phyloP scores from a whole-genome alignment of 805 yeast genomes.

The Nematodospora valgi region DNA sequence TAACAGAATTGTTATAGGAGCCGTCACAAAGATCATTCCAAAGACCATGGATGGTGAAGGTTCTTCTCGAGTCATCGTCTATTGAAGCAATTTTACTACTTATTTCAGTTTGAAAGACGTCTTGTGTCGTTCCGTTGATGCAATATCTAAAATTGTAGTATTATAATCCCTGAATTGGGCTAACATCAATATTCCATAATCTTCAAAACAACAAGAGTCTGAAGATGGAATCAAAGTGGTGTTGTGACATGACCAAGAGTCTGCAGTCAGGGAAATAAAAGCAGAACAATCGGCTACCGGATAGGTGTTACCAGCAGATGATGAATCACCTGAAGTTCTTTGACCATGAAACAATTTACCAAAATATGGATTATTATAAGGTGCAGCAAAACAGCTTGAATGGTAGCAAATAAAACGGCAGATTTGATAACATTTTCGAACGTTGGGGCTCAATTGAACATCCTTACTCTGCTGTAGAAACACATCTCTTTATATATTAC shows the following conservation, averaged over 20 bases:
- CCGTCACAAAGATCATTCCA: slow-evolving; percentile 45
- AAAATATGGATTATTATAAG: slow-evolving; percentile 8
- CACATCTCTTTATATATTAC: too few species aligned
- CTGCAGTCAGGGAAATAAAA: slow-evolving; percentile 1
- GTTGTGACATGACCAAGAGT: slow-evolving; percentile 12
- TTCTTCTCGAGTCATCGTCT: slow-evolving; percentile 7
- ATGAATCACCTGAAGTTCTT: slow-evolving; percentile 7
- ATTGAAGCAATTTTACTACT: slow-evolving; percentile 1
- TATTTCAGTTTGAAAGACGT: slow-evolving; percentile 4
- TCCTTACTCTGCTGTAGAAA: too few species aligned
- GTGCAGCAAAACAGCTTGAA: slow-evolving; percentile 3
- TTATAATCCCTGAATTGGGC: slow-evolving; percentile 38
- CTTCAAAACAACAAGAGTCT: slow-evolving; percentile 47
- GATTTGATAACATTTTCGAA: too few species aligned
- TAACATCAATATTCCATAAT: slow-evolving; percentile 37
- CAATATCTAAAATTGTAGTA: slow-evolving; percentile 16
- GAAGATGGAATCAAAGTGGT: slow-evolving; percentile 26
- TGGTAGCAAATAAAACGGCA: neutral
- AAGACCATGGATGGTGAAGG: slow-evolving; percentile 43
- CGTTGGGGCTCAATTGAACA: too few species aligned
- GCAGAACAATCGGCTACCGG: slow-evolving; percentile 6
- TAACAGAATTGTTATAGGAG: too few species aligned
- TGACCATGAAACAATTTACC: slow-evolving; percentile 9
- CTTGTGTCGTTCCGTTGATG: slow-evolving; percentile 9
- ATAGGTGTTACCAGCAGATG: slow-evolving; percentile 5